Base-by-base conservation (phyloP, 345 rosid species). In the Kernera saxatilis region DNA sequence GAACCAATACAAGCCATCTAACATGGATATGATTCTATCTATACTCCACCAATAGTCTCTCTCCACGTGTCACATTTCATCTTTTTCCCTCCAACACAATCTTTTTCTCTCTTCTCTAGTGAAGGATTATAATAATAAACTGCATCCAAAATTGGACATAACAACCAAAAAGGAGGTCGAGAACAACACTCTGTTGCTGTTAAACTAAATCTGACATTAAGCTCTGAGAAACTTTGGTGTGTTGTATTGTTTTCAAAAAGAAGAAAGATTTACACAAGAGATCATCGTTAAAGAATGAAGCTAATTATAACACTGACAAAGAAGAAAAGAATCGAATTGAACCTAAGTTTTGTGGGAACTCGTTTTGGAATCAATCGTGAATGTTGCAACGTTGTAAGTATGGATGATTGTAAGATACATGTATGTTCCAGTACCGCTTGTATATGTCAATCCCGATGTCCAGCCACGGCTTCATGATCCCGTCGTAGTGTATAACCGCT, bases 391-490 rank as follows among this genome's bases (percentile, higher is more conserved):
- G 84, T 64, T 80, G 92, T 61, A 87, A 76, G 71, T 70, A 71
- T 39, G 87, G 83, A 58, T 84, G 77, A 53, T 82, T 75, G 67
- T 75, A 82, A 8, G 80, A 75, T 37, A 94, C 67, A 70, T 88
- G 83, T 70, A 71, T 85, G 78, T 81, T 84, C 99, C 99, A 94
- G 54, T 85, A 84, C 39, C 80, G 80, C 80, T 84, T 94, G 74
- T 89, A 89, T 77, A 82, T 83, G 32, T 73, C 74, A 63, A 91
- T 81, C 53, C 87, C 92, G 1, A 88, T 87, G 37, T 94, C 96
- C 27, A 89, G 84, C 99, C 99, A 91, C 5, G 99, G 99, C 71
- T 94, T 91, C 96, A 82, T 86, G 74, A 87, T 79, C 43, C 99
- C 99, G 27, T 89, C 84, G 9, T 80, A 94, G 76, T 94, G 99